Base-by-base conservation (phyloP, 192 early-diverging fungal species). In the Rhizoclosmatium globosum region DNA sequence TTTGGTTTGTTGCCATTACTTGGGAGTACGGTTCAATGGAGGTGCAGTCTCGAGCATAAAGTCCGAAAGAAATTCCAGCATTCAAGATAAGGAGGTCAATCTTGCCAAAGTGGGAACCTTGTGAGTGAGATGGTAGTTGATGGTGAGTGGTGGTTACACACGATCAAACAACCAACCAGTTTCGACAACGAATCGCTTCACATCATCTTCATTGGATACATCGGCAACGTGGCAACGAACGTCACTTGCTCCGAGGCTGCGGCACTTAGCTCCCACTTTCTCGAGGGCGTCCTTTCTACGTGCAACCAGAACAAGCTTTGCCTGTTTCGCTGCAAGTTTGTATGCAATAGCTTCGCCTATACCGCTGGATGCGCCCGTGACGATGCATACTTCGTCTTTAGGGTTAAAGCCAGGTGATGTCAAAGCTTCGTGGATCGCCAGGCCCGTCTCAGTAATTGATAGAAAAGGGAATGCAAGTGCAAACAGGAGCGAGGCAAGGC, bases 321-420 rank as follows among this genome's bases (percentile, higher is more conserved):
- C 91, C 1, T 91, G 88, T 7, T 87, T 84, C 43, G 65, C 50
- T 1, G 94, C 92, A 75, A 92, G 94, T 45, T 87, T 80, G 2
- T 91, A 82, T 2, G 94, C 94, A 42, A 92, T 65, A 44, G 88
- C 83, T 31, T 82, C 81, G 1, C 94, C 94, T 44, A 96, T 95
- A 2, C 94, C 94, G 48, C 91, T 90, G 3, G 93, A 94, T 19
- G 92, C 93, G 0, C 94, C 94, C 15, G 94, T 87, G 71, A 94
- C 89, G 1, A 94, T 86, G 3, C 93, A 47, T 13, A 69, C 68
- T 38, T 69, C 47, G 68, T 38, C 68, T 9, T 45, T 38, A 3
- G 45, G 19, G 42, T 15, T 17, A 48, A 69, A 69, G 15, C 17
- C 42, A 13, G 19, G 68, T 9, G 38, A 3, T 9, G 13, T 46